phyloP scores from a whole-genome alignment of 2,329 filamentous ascomycete species.

The Massarina eburnea region DNA sequence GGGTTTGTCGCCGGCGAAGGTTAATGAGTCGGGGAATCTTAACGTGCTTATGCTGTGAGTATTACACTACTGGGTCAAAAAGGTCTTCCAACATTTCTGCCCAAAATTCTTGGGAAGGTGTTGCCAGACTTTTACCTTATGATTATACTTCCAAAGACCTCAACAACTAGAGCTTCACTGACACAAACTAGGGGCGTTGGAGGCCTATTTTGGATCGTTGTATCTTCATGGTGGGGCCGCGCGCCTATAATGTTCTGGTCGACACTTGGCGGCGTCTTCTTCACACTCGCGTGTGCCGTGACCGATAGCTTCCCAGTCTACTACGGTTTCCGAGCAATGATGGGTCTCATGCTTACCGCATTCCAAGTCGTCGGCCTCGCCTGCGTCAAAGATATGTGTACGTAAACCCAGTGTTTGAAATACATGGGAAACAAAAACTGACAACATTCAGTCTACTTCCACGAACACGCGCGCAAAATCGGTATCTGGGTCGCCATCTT shows the following conservation, averaged over 20 bases:
- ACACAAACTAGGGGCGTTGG: conserved; percentile 28
- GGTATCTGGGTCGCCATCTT: conserved; percentile 35
- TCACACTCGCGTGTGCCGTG: conserved; percentile 41
- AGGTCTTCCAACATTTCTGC: too few species aligned
- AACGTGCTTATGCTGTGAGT: conserved; percentile 56
- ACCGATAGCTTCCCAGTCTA: conserved; percentile 40
- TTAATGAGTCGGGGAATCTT: conserved; percentile 56
- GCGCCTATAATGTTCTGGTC: conserved; percentile 49
- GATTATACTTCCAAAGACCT: too few species aligned
- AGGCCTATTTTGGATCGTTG: conserved; percentile 34
- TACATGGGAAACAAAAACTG: too few species aligned
- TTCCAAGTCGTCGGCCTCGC: conserved; percentile 26
- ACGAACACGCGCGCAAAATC: conserved; percentile 40
- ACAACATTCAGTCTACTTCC: too few species aligned
- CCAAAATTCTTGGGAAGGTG: too few species aligned
- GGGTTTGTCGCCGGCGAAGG: conserved; percentile 50
- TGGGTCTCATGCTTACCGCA: conserved; percentile 25
- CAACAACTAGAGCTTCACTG: background rate
- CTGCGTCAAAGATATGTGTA: conserved; percentile 41
- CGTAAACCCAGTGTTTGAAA: too few species aligned
- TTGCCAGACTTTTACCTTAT: too few species aligned
- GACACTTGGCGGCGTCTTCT: conserved; percentile 44
- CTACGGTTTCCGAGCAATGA: conserved; percentile 38
- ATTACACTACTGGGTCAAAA: too few species aligned
- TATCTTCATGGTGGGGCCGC: conserved; percentile 24